Evolutionary conservation across 306 rosid genomes (phyloP).

Genomic region (Mimosa bimucronata): DNA sequence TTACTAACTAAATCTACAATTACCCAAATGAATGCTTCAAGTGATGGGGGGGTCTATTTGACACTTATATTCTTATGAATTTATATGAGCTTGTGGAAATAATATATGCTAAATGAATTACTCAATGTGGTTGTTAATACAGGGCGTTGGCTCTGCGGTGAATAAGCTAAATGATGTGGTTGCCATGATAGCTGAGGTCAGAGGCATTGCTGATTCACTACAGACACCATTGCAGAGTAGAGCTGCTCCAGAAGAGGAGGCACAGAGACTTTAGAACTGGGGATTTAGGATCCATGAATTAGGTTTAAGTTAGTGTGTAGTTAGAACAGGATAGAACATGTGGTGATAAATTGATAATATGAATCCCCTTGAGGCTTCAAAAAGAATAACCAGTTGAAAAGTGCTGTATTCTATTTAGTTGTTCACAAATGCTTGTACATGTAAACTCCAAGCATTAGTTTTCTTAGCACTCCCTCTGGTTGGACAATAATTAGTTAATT

Average conservation of each 20-base stretch:
- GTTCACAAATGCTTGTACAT: neutral
- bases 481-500: constrained; percentile 3
- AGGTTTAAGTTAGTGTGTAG: constrained; percentile 24
- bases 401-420: constrained; percentile 11
- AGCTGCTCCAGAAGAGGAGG: constrained; percentile 42
- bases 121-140: constrained; percentile 32
- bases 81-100: neutral
- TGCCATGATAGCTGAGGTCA: constrained; percentile 91
- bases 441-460: constrained; percentile 16
- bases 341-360: constrained; percentile 9
- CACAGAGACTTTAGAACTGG: constrained; percentile 38
- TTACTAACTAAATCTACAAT: neutral
- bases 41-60: too few relatives aligned
- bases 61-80: too few relatives aligned
- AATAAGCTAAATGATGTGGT: constrained; percentile 83
- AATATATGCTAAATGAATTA: neutral
- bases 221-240: constrained; percentile 40
- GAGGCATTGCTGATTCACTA: constrained; percentile 76
- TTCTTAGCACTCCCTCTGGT: neutral
- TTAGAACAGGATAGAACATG: neutral
- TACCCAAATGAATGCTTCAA: neutral
- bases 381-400: neutral
- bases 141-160: constrained; percentile 93
- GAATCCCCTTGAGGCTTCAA: constrained; percentile 7
- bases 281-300: constrained; percentile 7